Conservation (phyloP, 2,329 filamentous ascomycete species). For the Microascus cirrosus region DNA sequence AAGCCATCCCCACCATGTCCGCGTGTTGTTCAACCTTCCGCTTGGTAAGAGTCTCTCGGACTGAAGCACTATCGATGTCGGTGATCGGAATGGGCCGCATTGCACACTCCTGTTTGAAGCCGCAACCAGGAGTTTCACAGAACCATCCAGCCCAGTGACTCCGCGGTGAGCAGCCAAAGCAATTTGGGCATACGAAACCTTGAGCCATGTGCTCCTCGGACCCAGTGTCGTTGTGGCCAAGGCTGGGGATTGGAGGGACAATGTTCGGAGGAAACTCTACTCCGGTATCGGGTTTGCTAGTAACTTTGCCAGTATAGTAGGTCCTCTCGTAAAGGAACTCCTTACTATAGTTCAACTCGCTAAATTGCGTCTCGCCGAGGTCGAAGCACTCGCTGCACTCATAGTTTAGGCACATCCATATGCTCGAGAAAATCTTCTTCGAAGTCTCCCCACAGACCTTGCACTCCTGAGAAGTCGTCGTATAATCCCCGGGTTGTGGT, state of each 20-base stretch:
- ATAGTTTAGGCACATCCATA: constrained; percentile 18
- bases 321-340: constrained; percentile 46
- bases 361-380: constrained; percentile 21
- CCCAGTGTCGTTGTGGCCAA: constrained; percentile 24
- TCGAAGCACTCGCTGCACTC: constrained; percentile 8
- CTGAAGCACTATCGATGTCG: constrained; percentile 7
- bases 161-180: constrained; percentile 49
- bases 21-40: not conserved
- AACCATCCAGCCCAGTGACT: constrained; percentile 50
- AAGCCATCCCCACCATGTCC: not conserved
- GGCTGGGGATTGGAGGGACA: constrained; percentile 23
- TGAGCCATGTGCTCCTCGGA: constrained; percentile 41
- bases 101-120: constrained; percentile 26
- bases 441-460: constrained; percentile 22
- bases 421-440: constrained; percentile 21
- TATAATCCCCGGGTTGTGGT: constrained; percentile 18
- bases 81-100: constrained; percentile 11
- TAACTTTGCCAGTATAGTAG: constrained; percentile 16
- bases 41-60: constrained; percentile 3
- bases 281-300: not conserved
- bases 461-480: constrained; percentile 20
- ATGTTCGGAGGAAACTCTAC: constrained; percentile 9
- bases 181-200: constrained; percentile 57
- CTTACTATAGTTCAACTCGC: constrained; percentile 36
- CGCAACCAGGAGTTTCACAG: constrained; percentile 41